phyloP scores from a whole-genome alignment of 441 rosid genomes.

The Erodium texanum region DNA sequence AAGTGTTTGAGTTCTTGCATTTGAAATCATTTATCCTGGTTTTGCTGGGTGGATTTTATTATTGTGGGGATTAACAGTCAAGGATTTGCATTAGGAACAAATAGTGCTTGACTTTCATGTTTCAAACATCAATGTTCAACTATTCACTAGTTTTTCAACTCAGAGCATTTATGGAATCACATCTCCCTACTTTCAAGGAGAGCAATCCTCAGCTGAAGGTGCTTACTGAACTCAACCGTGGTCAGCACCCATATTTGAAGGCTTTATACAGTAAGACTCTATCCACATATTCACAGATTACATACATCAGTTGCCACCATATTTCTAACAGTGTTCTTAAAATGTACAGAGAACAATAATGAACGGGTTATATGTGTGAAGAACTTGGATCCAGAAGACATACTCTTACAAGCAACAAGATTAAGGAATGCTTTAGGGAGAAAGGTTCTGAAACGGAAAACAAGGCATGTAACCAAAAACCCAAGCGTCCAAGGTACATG shows the following conservation, averaged over 20 bases:
- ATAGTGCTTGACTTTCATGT: neutral
- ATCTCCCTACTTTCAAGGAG: conserved; percentile 52
- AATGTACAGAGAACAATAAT: conserved; percentile 52
- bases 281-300: neutral
- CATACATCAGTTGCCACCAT: neutral
- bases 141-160: neutral
- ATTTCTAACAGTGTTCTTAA: neutral
- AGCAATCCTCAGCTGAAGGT: conserved; percentile 72
- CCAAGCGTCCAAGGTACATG: conserved; percentile 90
- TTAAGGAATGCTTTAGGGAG: conserved; percentile 69
- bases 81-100: neutral
- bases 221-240: conserved; percentile 59
- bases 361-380: conserved; percentile 73
- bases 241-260: conserved; percentile 83
- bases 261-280: conserved; percentile 55
- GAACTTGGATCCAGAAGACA: conserved; percentile 60
- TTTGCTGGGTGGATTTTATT: too few relatives aligned
- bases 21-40: too few relatives aligned
- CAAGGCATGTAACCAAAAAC: conserved; percentile 65
- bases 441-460: conserved; percentile 66
- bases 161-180: conserved; percentile 81
- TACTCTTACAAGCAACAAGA: conserved; percentile 58
- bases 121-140: neutral
- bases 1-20: neutral
- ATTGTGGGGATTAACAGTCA: neutral